Evolutionary conservation across 768 basidiomycete species (phyloP).

Genomic region (Xerocomellus dryophilus): DNA sequence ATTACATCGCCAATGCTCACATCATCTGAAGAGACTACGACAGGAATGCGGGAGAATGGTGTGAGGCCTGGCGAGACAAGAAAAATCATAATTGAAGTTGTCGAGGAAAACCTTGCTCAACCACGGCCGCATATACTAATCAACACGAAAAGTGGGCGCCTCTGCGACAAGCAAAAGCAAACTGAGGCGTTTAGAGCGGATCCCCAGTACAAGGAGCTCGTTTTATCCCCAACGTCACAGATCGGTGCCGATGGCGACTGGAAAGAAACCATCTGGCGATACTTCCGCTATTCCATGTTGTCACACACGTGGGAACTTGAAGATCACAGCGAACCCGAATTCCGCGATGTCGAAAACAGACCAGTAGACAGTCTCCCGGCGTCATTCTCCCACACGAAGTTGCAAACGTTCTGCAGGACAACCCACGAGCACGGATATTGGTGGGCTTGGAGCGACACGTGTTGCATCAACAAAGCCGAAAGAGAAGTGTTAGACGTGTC

Average conservation of each 20-base stretch:
- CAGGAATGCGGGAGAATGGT: conserved; percentile 11
- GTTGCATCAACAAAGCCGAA: conserved; percentile 26
- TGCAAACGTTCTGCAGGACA: conserved; percentile 13
- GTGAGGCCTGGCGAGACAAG: background rate
- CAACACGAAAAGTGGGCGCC: conserved; percentile 13
- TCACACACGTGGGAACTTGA: conserved; percentile 23
- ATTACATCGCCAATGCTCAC: background rate
- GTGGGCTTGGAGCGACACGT: conserved; percentile 28
- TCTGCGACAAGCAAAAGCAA: conserved; percentile 13
- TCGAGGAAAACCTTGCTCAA: background rate
- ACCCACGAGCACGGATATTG: conserved; percentile 4
- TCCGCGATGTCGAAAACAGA: background rate
- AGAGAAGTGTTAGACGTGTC: conserved; percentile 13
- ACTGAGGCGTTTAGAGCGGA: conserved; percentile 7
- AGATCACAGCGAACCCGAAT: conserved; percentile 4
- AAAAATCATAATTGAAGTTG: background rate
- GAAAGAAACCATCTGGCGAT: background rate
- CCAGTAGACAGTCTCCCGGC: conserved; percentile 3
- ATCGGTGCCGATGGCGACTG: background rate
- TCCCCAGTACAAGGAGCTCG: conserved; percentile 12
- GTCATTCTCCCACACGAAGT: background rate
- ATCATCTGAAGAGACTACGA: background rate
- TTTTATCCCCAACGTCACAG: conserved; percentile 3
- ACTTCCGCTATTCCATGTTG: conserved; percentile 18
- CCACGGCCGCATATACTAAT: conserved; percentile 12